Evolutionary conservation across 2,329 filamentous ascomycete species (phyloP).

Genomic region (Ceratocystis smalleyi): DNA sequence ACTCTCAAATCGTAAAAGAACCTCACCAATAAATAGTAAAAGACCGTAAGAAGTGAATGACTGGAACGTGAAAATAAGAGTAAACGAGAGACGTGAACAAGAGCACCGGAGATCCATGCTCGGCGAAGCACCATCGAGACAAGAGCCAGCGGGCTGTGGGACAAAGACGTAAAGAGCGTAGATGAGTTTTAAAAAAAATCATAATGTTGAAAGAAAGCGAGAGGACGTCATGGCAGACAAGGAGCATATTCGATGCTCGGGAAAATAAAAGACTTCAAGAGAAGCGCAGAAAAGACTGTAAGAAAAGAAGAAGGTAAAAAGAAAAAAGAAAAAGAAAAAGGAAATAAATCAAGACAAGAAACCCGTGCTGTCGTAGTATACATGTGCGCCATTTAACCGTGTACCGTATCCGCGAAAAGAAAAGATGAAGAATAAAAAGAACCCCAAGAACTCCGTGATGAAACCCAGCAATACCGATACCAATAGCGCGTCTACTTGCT

Average conservation of each 20-base stretch:
- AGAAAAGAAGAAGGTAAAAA: neutral
- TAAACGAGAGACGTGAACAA: constrained; percentile 1
- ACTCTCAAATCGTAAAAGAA: neutral
- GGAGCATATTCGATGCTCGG: neutral
- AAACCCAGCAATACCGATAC: neutral
- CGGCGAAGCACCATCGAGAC: neutral
- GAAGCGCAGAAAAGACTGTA: neutral
- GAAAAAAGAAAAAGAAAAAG: constrained; percentile 13
- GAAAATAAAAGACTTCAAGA: constrained; percentile 6
- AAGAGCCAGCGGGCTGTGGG: neutral
- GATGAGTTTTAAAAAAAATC: neutral
- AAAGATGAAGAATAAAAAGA: constrained; percentile 4
- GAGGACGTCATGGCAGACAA: constrained; percentile 9
- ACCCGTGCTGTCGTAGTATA: constrained; percentile 10
- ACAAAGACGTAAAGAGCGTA: too few relatives aligned
- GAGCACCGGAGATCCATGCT: neutral
- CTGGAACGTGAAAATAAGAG: neutral
- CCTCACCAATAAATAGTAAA: neutral
- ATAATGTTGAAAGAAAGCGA: constrained; percentile 7
- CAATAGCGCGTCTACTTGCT: constrained; percentile 7
- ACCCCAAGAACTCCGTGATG: constrained; percentile 1
- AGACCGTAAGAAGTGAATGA: neutral
- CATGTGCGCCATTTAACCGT: constrained; percentile 8
- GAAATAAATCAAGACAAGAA: constrained; percentile 2
- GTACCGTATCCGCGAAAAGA: constrained; percentile 7